phyloP scores from a whole-genome alignment of 148 eudicot species.

The Vaccinium macrocarpon region DNA sequence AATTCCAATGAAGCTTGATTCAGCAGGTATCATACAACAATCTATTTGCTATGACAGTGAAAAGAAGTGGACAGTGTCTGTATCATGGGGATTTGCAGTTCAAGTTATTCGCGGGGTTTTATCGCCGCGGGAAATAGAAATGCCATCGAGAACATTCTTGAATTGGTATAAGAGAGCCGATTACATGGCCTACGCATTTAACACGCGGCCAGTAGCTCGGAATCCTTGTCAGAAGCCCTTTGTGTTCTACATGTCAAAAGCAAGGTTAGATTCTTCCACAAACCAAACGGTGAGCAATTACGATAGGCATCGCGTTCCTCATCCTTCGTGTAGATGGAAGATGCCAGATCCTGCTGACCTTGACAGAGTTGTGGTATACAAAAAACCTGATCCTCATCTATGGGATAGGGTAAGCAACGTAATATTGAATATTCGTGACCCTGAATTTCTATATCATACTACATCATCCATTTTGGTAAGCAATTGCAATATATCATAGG shows the following conservation, averaged over 20 bases:
- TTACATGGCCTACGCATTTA: conserved; percentile 55
- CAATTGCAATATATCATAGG: neutral
- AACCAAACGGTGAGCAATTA: conserved; percentile 45
- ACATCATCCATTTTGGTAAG: neutral
- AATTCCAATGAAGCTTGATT: conserved; percentile 50
- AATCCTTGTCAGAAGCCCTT: conserved; percentile 61
- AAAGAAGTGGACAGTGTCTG: conserved; percentile 53
- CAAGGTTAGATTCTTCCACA: conserved; percentile 24
- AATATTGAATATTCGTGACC: too few species aligned
- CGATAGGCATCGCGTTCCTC: conserved; percentile 31
- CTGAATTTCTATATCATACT: neutral
- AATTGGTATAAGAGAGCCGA: conserved; percentile 58
- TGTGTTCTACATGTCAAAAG: conserved; percentile 44
- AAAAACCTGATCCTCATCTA: conserved; percentile 44
- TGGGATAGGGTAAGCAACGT: conserved; percentile 50
- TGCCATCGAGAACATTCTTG: conserved; percentile 60
- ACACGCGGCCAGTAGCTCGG: conserved; percentile 52
- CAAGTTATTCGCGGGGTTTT: conserved; percentile 49
- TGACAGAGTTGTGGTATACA: conserved; percentile 39
- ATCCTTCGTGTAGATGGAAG: conserved; percentile 48
- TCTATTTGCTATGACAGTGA: conserved; percentile 45
- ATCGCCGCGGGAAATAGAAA: conserved; percentile 62
- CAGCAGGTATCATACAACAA: conserved; percentile 59
- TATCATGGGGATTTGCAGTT: conserved; percentile 57
- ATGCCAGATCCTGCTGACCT: conserved; percentile 42